Percentiles rank a stretch among this genome's conserved stretches.
Conservation (phyloP, 2,329 filamentous ascomycete species). For the Trichoderma guizhouense region DNA sequence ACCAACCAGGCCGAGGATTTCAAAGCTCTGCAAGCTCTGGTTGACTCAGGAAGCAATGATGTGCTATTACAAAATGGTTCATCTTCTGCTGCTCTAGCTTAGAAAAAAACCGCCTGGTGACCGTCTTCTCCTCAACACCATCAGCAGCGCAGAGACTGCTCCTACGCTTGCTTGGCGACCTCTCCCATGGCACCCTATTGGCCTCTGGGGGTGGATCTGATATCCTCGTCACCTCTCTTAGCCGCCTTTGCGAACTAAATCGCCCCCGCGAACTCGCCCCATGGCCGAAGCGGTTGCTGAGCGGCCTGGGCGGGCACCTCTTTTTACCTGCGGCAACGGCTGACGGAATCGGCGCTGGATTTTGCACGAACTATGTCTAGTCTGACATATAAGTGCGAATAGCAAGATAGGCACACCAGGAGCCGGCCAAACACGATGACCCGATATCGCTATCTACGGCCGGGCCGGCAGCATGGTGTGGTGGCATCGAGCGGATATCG, state of each 20-base stretch:
- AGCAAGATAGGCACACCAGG: not conserved
- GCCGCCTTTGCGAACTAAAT: not conserved
- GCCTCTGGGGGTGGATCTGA: slow-evolving; percentile 7
- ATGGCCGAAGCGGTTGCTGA: not conserved
- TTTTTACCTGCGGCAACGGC: not conserved
- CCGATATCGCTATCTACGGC: slow-evolving; percentile 13
- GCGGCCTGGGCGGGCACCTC: not conserved
- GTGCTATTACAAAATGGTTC: not conserved
- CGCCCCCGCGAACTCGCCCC: slow-evolving; percentile 1
- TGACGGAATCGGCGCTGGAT: not conserved
- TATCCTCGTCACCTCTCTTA: not conserved
- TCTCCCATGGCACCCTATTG: slow-evolving; percentile 14
- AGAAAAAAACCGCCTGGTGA: not conserved
- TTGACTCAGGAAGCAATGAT: not conserved
- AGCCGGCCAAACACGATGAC: not conserved
- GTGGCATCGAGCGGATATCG: slow-evolving; percentile 9
- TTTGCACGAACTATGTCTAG: not conserved
- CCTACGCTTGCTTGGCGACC: slow-evolving; percentile 1
- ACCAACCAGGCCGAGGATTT: not conserved
- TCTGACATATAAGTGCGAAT: not conserved
- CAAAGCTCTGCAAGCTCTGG: not conserved
- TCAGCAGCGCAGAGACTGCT: not conserved
- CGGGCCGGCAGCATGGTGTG: slow-evolving; percentile 7
- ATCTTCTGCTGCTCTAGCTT: not conserved
- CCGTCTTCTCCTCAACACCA: not conserved